phyloP scores from a whole-genome alignment of 139 green algal genomes.

The Pedinophyceae sp. region DNA sequence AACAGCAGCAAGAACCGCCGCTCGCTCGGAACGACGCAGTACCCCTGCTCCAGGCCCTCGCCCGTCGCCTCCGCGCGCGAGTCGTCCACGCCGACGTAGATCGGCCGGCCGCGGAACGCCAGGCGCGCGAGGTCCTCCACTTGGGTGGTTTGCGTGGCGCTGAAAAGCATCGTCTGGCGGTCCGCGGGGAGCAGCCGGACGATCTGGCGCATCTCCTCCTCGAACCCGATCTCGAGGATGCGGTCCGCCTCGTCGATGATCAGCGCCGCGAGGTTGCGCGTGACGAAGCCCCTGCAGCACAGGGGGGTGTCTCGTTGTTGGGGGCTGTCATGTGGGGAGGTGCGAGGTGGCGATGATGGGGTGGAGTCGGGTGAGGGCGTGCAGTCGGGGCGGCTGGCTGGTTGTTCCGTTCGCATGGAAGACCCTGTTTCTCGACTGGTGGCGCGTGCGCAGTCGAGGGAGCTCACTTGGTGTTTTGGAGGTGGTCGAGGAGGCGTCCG shows the following conservation, averaged over 20 bases:
- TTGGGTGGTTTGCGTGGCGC: conserved; percentile 57
- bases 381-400: too few species aligned
- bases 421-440: too few species aligned
- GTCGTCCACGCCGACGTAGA: conserved; percentile 97
- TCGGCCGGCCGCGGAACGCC: conserved; percentile 78
- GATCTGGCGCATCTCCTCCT: conserved; percentile 97
- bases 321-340: too few species aligned
- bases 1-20: conserved; percentile 95
- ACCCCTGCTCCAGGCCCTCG: conserved; percentile 85
- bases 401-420: too few species aligned
- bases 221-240: conserved; percentile 96
- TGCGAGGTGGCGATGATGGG: too few species aligned
- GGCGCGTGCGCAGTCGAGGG: too few species aligned
- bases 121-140: conserved; percentile 91
- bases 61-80: conserved; percentile 37
- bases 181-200: conserved; percentile 87
- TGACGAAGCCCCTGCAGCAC: conserved; percentile 39
- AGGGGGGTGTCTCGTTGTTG: too few species aligned
- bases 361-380: too few species aligned
- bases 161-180: conserved; percentile 95
- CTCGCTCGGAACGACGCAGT: conserved; percentile 74
- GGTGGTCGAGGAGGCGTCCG: conserved; percentile 89
- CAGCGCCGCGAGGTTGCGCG: conserved; percentile 67
- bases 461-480: conserved; percentile 82
- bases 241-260: conserved; percentile 95